These are phyloP conservation scores for Taphrina wiesneri DNA, from an alignment of 1,139 yeast species.

Conservation along the genomic window DNA sequence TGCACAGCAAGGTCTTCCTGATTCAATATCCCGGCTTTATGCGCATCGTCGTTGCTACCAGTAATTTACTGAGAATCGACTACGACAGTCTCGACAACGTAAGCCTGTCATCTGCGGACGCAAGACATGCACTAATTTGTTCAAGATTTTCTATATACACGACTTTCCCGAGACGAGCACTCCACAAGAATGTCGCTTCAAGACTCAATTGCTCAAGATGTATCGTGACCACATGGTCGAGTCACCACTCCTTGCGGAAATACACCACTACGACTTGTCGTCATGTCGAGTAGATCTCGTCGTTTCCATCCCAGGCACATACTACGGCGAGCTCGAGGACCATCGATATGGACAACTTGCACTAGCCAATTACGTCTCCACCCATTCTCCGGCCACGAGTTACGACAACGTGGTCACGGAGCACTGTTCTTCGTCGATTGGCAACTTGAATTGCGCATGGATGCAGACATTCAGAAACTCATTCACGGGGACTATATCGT, in stretches of 20 bases:
- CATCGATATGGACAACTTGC: constrained; percentile 8
- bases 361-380: not conserved
- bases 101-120: not conserved
- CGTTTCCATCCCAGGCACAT: not conserved
- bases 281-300: not conserved
- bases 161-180: not conserved
- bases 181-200: not conserved
- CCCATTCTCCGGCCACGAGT: not conserved
- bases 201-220: not conserved
- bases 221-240: constrained; percentile 2
- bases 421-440: constrained; percentile 3
- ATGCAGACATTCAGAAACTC: not conserved
- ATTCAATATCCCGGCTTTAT: not conserved
- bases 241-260: not conserved
- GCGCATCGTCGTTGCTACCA: not conserved
- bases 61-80: not conserved
- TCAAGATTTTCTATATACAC: constrained; percentile 1
- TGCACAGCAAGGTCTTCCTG: constrained; percentile 1
- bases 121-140: not conserved
- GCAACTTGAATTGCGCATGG: not conserved
- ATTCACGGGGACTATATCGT: not conserved
- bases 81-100: constrained; percentile 5
- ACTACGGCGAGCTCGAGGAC: not conserved
- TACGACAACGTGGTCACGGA: not conserved
- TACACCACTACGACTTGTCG: not conserved